Percentiles rank a stretch among this genome's conserved stretches.
Conservation (phyloP, 2,329 filamentous ascomycete species). For the Colletotrichum aenigma region DNA sequence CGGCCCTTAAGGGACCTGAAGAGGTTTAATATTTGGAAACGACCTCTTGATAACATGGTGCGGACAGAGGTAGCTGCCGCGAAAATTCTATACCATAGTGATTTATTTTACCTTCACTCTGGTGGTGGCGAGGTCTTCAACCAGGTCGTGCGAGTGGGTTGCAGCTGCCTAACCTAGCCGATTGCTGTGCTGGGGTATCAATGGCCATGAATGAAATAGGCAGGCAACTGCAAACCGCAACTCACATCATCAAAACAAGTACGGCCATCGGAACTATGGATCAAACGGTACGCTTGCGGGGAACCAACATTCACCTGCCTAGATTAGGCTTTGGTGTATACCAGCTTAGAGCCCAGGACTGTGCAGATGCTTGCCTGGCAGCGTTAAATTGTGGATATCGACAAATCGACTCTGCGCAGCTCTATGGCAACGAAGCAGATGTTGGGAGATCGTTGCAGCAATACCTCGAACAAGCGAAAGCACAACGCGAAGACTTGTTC, state of each 20-base stretch:
- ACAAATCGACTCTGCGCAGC: conserved; percentile 67
- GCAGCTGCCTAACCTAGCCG: neutral
- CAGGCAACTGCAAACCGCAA: neutral
- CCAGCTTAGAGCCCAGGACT: conserved; percentile 58
- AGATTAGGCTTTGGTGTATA: conserved; percentile 76
- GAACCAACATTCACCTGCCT: conserved; percentile 52
- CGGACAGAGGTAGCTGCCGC: neutral
- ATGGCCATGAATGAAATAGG: neutral
- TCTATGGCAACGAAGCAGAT: conserved; percentile 70
- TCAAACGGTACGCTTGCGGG: conserved; percentile 5
- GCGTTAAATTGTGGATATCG: conserved; percentile 65
- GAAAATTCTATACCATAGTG: neutral
- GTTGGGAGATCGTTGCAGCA: conserved; percentile 68
- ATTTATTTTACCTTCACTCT: neutral
- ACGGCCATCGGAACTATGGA: neutral
- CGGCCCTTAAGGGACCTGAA: neutral
- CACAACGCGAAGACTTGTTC: conserved; percentile 60
- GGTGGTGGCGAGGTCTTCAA: neutral
- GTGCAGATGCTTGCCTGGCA: conserved; percentile 60
- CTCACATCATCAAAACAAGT: neutral
- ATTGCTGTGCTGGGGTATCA: neutral
- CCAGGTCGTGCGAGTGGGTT: neutral
- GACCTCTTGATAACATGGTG: neutral
- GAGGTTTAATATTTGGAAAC: conserved; percentile 5
- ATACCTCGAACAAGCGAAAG: conserved; percentile 26